These are phyloP conservation scores for Peronosclerospora sorghi DNA, from an alignment of 352 stramenopile species.

Conservation along the genomic window DNA sequence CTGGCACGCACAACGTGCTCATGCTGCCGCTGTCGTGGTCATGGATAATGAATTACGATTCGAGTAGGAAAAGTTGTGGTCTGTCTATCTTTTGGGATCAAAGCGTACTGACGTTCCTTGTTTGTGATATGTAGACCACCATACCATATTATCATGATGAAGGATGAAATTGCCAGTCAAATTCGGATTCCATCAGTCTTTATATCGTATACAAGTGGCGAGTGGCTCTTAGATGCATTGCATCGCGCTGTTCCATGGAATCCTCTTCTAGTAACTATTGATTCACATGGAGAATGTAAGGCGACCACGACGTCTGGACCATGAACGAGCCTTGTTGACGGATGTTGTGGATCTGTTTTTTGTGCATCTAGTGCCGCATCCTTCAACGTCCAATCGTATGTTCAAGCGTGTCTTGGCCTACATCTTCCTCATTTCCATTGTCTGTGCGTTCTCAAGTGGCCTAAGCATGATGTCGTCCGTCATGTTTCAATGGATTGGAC, in stretches of 20 bases:
- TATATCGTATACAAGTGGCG: slow-evolving; percentile 51
- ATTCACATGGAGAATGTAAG: slow-evolving; percentile 48
- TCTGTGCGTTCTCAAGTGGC: slow-evolving; percentile 70
- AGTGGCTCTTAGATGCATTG: slow-evolving; percentile 37
- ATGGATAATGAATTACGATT: slow-evolving; percentile 54
- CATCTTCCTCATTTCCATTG: slow-evolving; percentile 64
- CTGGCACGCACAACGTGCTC: slow-evolving; percentile 45
- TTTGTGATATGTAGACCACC: slow-evolving; percentile 44
- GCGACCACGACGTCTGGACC: slow-evolving; percentile 3
- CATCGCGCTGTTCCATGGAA: slow-evolving; percentile 35
- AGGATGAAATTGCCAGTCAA: slow-evolving; percentile 54
- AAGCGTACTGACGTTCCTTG: too few relatives aligned
- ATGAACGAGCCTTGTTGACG: too few relatives aligned
- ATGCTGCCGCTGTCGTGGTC: slow-evolving; percentile 56
- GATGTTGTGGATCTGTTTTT: too few relatives aligned
- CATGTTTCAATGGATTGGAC: slow-evolving; percentile 53
- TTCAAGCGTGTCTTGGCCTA: slow-evolving; percentile 64
- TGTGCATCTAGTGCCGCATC: slow-evolving; percentile 39
- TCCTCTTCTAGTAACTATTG: slow-evolving; percentile 45
- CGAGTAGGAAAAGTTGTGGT: slow-evolving; percentile 26
- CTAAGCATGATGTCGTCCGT: slow-evolving; percentile 56
- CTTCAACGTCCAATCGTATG: slow-evolving; percentile 44
- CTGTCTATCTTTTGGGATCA: not conserved
- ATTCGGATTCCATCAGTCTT: slow-evolving; percentile 65
- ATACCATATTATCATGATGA: slow-evolving; percentile 81